These are phyloP conservation scores for Syzygium malaccense DNA, from an alignment of 441 rosid genomes.

Conservation along the genomic window DNA sequence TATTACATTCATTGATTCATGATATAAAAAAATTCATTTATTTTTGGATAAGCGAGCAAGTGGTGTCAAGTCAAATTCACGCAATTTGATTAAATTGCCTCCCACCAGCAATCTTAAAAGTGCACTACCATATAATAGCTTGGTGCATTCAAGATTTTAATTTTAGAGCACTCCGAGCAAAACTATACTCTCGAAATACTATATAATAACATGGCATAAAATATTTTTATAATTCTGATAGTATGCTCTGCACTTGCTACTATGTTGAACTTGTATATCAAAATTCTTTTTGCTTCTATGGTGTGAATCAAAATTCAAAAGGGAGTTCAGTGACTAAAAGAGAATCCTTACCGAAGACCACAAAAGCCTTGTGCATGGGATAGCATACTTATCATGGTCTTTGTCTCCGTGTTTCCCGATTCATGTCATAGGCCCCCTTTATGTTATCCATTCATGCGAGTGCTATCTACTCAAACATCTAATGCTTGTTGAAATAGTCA, in stretches of 20 bases:
- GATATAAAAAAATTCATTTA: neutral
- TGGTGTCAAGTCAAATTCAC: neutral
- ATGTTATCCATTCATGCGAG: neutral
- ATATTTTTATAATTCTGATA: neutral
- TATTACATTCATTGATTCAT: neutral
- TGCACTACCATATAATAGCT: neutral
- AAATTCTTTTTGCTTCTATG: too few relatives aligned
- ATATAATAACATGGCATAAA: neutral
- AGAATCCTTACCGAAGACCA: too few relatives aligned
- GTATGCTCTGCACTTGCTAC: too few relatives aligned
- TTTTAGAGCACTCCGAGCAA: neutral
- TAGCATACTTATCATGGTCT: too few relatives aligned
- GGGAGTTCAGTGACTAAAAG: too few relatives aligned
- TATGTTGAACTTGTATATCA: too few relatives aligned
- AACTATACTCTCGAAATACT: neutral
- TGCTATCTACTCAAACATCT: neutral
- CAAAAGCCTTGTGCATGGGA: too few relatives aligned
- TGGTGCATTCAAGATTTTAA: neutral
- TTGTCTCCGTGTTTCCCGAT: too few relatives aligned
- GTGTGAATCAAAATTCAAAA: too few relatives aligned
- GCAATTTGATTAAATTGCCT: neutral
- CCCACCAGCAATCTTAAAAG: neutral
- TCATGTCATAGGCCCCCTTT: too few relatives aligned
- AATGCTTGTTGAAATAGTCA: neutral
- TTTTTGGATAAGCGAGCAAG: neutral